Conservation (phyloP, 495 filamentous ascomycete genomes). For the Podospora comata region DNA sequence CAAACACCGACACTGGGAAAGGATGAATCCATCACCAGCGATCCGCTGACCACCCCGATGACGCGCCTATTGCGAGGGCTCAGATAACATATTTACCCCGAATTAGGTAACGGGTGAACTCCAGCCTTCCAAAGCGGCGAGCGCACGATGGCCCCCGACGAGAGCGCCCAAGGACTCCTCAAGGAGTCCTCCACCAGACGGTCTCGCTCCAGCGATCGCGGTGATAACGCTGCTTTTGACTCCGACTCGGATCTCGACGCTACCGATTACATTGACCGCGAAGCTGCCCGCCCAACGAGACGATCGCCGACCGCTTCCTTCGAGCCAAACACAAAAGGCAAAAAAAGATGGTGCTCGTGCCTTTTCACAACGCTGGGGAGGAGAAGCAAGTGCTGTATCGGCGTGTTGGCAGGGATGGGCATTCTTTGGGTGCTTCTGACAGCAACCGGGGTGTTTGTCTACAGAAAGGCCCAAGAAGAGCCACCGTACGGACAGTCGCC, state of each 20-base stretch:
- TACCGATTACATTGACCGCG: slow-evolving; percentile 40
- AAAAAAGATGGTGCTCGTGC: slow-evolving; percentile 16
- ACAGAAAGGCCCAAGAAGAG: slow-evolving; percentile 41
- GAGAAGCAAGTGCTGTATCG: slow-evolving; percentile 38
- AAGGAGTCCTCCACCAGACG: slow-evolving; percentile 23
- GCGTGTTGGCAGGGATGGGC: slow-evolving; percentile 26
- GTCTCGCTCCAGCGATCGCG: slow-evolving; percentile 26
- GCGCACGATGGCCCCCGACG: slow-evolving; percentile 18
- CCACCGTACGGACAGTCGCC: slow-evolving; percentile 56
- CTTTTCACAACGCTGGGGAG: slow-evolving; percentile 28
- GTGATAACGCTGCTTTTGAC: slow-evolving; percentile 29
- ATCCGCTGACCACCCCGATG: background rate
- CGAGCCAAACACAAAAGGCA: slow-evolving; percentile 9
- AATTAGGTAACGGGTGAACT: background rate
- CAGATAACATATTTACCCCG: background rate
- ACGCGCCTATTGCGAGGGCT: background rate
- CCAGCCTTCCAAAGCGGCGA: background rate
- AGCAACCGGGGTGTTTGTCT: slow-evolving; percentile 40
- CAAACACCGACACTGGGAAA: background rate
- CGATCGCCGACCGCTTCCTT: slow-evolving; percentile 11
- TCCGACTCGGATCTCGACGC: slow-evolving; percentile 42
- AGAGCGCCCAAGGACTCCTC: slow-evolving; percentile 28
- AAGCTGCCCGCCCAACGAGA: slow-evolving; percentile 10
- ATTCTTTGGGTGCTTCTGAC: slow-evolving; percentile 36
- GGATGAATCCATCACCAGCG: too few relatives aligned